Percentiles rank a stretch among this genome's conserved stretches.
phyloP scores from a whole-genome alignment of 768 basidiomycete genomes.

The Suillus variegatus region DNA sequence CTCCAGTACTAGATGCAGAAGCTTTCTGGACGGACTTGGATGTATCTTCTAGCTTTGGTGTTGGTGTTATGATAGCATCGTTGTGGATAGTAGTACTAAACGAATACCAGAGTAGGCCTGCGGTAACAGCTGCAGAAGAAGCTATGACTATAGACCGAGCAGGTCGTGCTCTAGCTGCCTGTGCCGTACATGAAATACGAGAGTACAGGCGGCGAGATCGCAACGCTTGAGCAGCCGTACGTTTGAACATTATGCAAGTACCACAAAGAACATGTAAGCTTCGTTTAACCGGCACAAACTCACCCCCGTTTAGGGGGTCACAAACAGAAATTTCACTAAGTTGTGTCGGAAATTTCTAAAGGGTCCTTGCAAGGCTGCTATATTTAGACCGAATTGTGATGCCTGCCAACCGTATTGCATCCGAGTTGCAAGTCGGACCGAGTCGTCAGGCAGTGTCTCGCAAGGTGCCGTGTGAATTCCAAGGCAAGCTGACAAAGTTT shows the following conservation, averaged over 20 bases:
- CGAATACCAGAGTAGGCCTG: constrained; percentile 42
- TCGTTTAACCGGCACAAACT: background rate
- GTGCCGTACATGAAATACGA: constrained; percentile 27
- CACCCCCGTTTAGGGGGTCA: constrained; percentile 9
- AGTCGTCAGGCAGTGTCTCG: background rate
- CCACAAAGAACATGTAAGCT: background rate
- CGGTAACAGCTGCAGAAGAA: constrained; percentile 35
- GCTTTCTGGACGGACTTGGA: constrained; percentile 3
- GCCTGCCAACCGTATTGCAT: background rate
- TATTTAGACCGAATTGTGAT: constrained; percentile 1
- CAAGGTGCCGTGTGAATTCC: background rate
- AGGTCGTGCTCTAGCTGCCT: constrained; percentile 20
- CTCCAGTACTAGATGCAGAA: constrained; percentile 22
- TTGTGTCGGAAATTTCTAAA: constrained; percentile 4
- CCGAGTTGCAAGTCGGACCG: background rate
- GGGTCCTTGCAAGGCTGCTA: background rate
- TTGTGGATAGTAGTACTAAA: constrained; percentile 36
- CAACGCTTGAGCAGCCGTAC: constrained; percentile 6
- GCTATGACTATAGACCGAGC: constrained; percentile 22
- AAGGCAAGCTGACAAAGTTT: background rate
- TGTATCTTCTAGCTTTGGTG: constrained; percentile 10
- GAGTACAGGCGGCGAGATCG: constrained; percentile 13
- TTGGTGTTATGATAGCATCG: constrained; percentile 26
- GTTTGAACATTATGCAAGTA: constrained; percentile 17
- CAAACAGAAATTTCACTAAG: background rate